Evolutionary conservation across 768 basidiomycete species (phyloP), one percentile per base, ranked within the genome.

Genomic region (Lentinula detonsa): DNA sequence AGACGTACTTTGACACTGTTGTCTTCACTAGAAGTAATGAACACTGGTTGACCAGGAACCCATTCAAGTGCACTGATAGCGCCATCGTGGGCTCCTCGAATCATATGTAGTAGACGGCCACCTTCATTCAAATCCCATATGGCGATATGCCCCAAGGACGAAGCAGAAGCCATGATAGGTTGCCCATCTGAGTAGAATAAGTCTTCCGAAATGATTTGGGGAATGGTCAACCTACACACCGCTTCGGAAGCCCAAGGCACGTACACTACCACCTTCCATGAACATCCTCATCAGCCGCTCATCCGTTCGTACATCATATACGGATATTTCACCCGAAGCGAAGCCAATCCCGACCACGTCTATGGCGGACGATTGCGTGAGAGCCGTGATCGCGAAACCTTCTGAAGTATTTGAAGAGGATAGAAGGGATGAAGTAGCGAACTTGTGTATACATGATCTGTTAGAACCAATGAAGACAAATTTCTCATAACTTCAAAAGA

Each of bases 331-430:
- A 43, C 97, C 97, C 1, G 90, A 91, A 1, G 87, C 78, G 70
- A 91, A 93, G 1, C 94, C 96, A 53, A 99, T 78, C n/a, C 93
- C 97, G 42, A 98, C 81, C 9, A 98, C 93, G 67, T 99, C 97
- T 57, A 98, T 89, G 13, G 95, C 97, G 28, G 96, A 95, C 8
- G 94, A 95, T 70, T 97, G 97, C 1, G 85, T 85, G 42, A 98
- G 68, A 2, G 88, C 77, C 1, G 93, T 95, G 65, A 98, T 84
- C 8, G 90, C 79, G 56, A 68, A 71, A 4, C 69, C 65, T 6
- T 68, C 69, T 61, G 57, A 73, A 62, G 64, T 68, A 28, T 28
- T 28, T 50, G 65, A 73, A 9, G 73, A 71, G 7, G 78, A 78
- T 21, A 83, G 70, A n/a, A 95, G 70, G 49, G 77, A 73, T 28